Conservation (phyloP, 78 protist species). For the Speleostelium caveatum region DNA sequence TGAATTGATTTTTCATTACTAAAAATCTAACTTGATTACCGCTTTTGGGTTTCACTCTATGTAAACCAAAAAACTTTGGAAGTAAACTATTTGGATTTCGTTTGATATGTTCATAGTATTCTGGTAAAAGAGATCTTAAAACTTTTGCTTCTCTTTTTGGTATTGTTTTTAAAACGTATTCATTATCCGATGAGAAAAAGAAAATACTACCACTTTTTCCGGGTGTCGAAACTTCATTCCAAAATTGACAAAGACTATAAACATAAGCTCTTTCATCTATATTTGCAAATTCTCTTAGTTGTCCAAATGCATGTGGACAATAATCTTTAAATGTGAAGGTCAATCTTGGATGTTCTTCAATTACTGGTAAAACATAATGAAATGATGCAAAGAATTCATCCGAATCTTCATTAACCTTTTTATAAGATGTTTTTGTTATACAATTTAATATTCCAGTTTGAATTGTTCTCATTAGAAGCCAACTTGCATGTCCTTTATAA, state of each 20-base stretch:
- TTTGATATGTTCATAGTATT: slow-evolving; percentile 89
- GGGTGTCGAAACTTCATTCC: slow-evolving; percentile 87
- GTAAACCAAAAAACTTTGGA: slow-evolving; percentile 93
- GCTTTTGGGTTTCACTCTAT: slow-evolving; percentile 65
- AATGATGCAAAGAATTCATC: slow-evolving; percentile 49
- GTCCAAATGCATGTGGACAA: slow-evolving; percentile 83
- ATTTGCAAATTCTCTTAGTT: slow-evolving; percentile 41
- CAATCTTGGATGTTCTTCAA: slow-evolving; percentile 58
- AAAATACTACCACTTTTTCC: slow-evolving; percentile 93
- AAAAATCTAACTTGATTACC: slow-evolving; percentile 89
- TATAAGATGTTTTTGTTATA: slow-evolving; percentile 33
- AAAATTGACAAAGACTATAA: slow-evolving; percentile 37
- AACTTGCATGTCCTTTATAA: slow-evolving; percentile 72
- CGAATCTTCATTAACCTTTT: slow-evolving; percentile 6
- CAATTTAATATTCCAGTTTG: slow-evolving; percentile 77
- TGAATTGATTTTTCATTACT: slow-evolving; percentile 94
- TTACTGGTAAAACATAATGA: slow-evolving; percentile 59
- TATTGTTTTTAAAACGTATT: slow-evolving; percentile 93
- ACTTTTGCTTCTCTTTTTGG: slow-evolving; percentile 90
- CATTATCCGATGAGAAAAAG: slow-evolving; percentile 86
- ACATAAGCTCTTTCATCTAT: slow-evolving; percentile 37
- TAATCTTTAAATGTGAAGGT: slow-evolving; percentile 83
- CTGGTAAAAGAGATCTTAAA: slow-evolving; percentile 86
- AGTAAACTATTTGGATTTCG: slow-evolving; percentile 90
- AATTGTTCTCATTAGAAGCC: slow-evolving; percentile 77